Base-by-base conservation (phyloP, 805 yeast species). In the Suhomyces emberorum region DNA sequence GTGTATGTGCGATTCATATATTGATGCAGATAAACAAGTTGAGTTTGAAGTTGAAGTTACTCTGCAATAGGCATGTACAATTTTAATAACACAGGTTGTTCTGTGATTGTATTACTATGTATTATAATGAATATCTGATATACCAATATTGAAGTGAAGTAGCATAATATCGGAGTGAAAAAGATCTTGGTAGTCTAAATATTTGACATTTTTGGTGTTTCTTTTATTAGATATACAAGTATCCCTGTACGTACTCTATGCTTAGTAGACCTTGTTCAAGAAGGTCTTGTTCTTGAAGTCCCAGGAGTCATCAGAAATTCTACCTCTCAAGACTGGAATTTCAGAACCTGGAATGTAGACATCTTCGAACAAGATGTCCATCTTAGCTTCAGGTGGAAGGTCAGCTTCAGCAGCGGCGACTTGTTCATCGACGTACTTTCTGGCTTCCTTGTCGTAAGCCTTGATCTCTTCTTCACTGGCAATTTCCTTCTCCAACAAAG, bases 301-400 rank as follows among this genome's bases (percentile, higher is more conserved):
- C 95, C 95, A 91, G 57, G 95, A 81, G 72, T 91, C 98, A 54
- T 87, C 95, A 51, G 95, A 83, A 57, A 89, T 82, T 77, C 98
- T 86, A 47, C 98, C 98, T 77, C 98, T 87, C 66, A 89, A 78
- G 50, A 79, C 83, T 54, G 93, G 89, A 40, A 85, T 77, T 75
- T 93, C 98, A 43, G 91, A 72, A 46, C 98, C 98, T 68, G 83
- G 88, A 57, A 83, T 91, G 70, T 93, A 93, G 46, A 91, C 96
- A 61, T 93, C 98, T 74, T 88, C 96, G 67, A 89, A 93, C 63
- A 93, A 76, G 63, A 87, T 87, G 62, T 87, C 88, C 80, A 91
- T 80, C 72, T 82, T 85, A 47, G 96, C 95, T 67, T 88, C 96
- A 49, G 98, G 98, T 49, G 95, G 85, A 52, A 95, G 85, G 55